Evolutionary conservation across 495 filamentous ascomycete species (phyloP), one percentile per base, ranked within the genome.

Genomic region (Pseudoneurospora amorphoporcata): DNA sequence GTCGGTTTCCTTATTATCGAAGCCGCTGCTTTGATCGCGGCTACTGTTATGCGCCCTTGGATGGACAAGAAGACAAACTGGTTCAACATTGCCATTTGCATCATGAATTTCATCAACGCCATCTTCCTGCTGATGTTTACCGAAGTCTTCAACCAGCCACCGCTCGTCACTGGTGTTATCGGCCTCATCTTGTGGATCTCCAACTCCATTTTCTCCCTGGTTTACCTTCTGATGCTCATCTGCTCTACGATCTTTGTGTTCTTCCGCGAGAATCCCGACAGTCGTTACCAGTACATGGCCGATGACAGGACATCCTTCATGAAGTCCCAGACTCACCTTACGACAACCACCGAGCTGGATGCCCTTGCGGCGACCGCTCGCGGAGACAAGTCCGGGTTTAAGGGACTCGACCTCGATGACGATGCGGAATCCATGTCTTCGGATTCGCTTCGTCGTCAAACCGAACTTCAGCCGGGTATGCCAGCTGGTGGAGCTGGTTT

Each of bases 51-150:
- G 76, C 90, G 93, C 69, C 95, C 95, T 14, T 99, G 94, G 91
- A 98, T 99, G 95, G 95, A 99, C 86, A 98, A 97, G 89, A 96
- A 94, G 83, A 98, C 95, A 73, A 99, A 99, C 79, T 88, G 90
- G 73, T 97, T 96, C 87, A 99, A 99, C 84, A 97, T 99, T 75
- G 86, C 95, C 70, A 98, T 99, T 78, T 90, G 88, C 72, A 90
- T 87, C 32, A 84, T 97, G 79, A 98, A 98, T 83, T 97, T 98
- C 79, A 77, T 98, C 79, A 97, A 97, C 81, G 88, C 89, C 74
- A 89, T 96, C 81, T 95, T 95, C 84, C 84, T 96, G 32, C 82
- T 96, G 29, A 87, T 96, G 72, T 95, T 94, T 82, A 92, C 90
- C n/a, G 86, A 90, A 72, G 87, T 95, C 40, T 94, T 95, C 80